A percentile compares a stretch with the other conserved stretches of the same genome.
Evolutionary conservation across 371 early-diverging fungal species (phyloP).

Genomic region (Rhizopus arrhizus): DNA sequence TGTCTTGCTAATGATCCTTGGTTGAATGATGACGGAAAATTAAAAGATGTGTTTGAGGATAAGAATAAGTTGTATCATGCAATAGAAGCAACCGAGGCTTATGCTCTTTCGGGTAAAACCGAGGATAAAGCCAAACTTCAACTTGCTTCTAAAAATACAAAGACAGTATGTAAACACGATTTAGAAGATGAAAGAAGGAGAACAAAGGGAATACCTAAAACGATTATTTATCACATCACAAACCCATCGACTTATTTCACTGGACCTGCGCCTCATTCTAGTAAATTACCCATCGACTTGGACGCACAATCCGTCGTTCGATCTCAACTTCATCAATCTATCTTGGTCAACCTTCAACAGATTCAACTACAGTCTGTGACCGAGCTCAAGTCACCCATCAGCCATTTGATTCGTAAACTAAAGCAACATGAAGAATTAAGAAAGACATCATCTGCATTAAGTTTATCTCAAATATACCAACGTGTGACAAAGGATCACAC

Average conservation of each 20-base stretch:
- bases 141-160: conserved; percentile 23
- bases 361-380: conserved; percentile 26
- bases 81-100: conserved; percentile 23
- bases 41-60: conserved; percentile 35
- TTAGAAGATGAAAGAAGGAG: conserved; percentile 32
- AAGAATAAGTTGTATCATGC: conserved; percentile 16
- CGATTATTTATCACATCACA: conserved; percentile 49
- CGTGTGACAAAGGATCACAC: conserved; percentile 46
- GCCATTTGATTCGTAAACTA: conserved; percentile 29
- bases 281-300: conserved; percentile 31
- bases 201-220: conserved; percentile 30
- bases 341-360: conserved; percentile 33
- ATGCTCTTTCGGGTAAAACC: conserved; percentile 29
- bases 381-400: conserved; percentile 31
- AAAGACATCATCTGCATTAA: conserved; percentile 38
- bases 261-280: conserved; percentile 30
- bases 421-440: conserved; percentile 26
- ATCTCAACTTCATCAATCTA: conserved; percentile 32
- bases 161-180: conserved; percentile 40
- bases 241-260: conserved; percentile 53
- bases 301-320: conserved; percentile 34
- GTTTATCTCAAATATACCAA: conserved; percentile 42
- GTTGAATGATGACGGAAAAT: conserved; percentile 42
- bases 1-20: conserved; percentile 58
- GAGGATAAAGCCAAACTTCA: conserved; percentile 23